Evolutionary conservation across 345 rosid genomes (phyloP).

Genomic region (Ailanthus altissimus): DNA sequence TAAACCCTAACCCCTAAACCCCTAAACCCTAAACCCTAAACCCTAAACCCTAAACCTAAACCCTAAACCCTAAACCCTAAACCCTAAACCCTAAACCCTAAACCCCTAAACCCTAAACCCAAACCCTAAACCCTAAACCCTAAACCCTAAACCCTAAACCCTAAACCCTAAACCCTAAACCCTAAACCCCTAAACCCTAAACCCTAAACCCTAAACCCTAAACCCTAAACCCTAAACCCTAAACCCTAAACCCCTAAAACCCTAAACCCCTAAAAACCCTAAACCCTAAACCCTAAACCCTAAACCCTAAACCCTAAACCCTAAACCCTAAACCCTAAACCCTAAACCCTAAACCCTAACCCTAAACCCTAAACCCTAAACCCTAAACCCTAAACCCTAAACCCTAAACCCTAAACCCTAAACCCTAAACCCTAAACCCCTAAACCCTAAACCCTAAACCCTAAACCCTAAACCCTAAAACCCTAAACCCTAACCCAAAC

Average conservation of each 20-base stretch:
- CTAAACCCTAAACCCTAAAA: too few relatives aligned
- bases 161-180: slow-evolving; percentile 11
- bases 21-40: neutral
- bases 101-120: slow-evolving; percentile 1
- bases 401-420: slow-evolving; percentile 18
- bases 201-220: neutral
- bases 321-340: slow-evolving; percentile 16
- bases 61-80: neutral
- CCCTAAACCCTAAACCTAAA: neutral
- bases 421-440: neutral
- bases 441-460: too few relatives aligned
- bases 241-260: neutral
- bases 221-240: neutral
- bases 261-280: neutral
- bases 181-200: neutral
- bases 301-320: slow-evolving; percentile 17
- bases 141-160: neutral
- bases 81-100: neutral
- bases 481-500: too few relatives aligned
- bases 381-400: slow-evolving; percentile 15
- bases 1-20: slow-evolving; percentile 16
- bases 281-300: slow-evolving; percentile 18
- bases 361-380: slow-evolving; percentile 21
- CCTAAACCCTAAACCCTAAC: slow-evolving; percentile 21
- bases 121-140: neutral